Evolutionary conservation across 2,329 filamentous ascomycete genomes (phyloP).

Genomic region (Penicillium sp.): DNA sequence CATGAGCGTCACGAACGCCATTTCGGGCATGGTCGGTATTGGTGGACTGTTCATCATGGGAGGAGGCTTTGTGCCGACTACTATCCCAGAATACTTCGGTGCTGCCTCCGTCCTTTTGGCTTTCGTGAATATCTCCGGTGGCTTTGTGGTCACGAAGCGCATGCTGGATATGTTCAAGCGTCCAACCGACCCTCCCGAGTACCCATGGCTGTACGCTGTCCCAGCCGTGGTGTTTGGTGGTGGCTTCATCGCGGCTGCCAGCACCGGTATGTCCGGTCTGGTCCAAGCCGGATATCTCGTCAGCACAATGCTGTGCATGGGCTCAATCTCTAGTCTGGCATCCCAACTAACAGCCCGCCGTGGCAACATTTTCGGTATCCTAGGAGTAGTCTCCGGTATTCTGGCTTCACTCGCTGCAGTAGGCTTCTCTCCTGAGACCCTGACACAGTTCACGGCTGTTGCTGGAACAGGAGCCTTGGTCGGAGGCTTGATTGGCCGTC

Average conservation of each 20-base stretch:
- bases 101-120: conserved; percentile 77
- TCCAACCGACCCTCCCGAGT: conserved; percentile 82
- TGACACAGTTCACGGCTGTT: conserved; percentile 75
- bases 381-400: conserved; percentile 80
- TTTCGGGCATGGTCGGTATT: conserved; percentile 86
- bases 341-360: conserved; percentile 79
- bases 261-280: conserved; percentile 77
- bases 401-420: conserved; percentile 77
- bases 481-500: conserved; percentile 74
- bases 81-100: conserved; percentile 74
- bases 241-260: conserved; percentile 75
- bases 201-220: conserved; percentile 80
- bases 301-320: conserved; percentile 80
- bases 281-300: conserved; percentile 85
- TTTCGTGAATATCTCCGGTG: conserved; percentile 84
- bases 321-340: conserved; percentile 76
- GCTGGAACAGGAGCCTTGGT: conserved; percentile 68
- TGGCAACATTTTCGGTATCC: conserved; percentile 81
- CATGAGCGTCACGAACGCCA: conserved; percentile 92
- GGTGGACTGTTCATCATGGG: conserved; percentile 88
- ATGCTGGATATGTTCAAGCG: conserved; percentile 93
- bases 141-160: conserved; percentile 86
- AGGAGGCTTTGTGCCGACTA: conserved; percentile 73
- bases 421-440: conserved; percentile 73
- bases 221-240: conserved; percentile 75